Conservation (phyloP, 371 early-diverging fungal genomes). For the Lichtheimia hyalospora region DNA sequence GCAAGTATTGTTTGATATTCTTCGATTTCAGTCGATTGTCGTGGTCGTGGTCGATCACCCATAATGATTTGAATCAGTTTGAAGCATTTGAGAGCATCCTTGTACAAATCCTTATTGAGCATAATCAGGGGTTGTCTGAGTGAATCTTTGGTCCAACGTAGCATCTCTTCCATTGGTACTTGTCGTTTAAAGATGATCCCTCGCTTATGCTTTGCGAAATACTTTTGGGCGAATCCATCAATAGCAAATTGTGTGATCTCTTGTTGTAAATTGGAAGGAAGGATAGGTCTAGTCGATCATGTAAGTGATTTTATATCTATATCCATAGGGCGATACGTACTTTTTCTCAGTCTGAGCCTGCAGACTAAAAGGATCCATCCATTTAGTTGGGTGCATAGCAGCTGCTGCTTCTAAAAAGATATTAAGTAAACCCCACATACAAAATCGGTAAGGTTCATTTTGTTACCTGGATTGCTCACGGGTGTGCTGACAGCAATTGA, state of each 20-base stretch:
- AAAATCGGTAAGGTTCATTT: not conserved
- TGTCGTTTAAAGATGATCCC: slow-evolving; percentile 79
- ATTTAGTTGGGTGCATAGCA: slow-evolving; percentile 53
- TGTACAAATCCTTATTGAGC: slow-evolving; percentile 73
- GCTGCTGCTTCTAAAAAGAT: slow-evolving; percentile 44
- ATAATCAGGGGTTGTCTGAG: slow-evolving; percentile 80
- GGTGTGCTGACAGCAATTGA: slow-evolving; percentile 25
- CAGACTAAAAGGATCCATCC: slow-evolving; percentile 4
- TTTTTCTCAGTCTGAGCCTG: slow-evolving; percentile 7
- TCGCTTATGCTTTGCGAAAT: slow-evolving; percentile 87
- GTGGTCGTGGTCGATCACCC: slow-evolving; percentile 64
- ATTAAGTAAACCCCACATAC: not conserved
- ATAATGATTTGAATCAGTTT: slow-evolving; percentile 82
- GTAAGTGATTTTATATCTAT: too few relatives aligned
- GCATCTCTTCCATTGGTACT: slow-evolving; percentile 88
- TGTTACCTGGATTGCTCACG: slow-evolving; percentile 29
- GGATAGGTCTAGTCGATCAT: slow-evolving; percentile 1
- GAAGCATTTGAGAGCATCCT: slow-evolving; percentile 87
- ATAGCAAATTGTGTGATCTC: slow-evolving; percentile 85
- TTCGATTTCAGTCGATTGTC: slow-evolving; percentile 30
- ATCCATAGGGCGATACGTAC: too few relatives aligned
- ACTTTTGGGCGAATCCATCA: slow-evolving; percentile 90
- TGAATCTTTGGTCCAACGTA: slow-evolving; percentile 80
- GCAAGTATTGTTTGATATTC: slow-evolving; percentile 79
- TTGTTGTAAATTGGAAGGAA: slow-evolving; percentile 65